Base-by-base conservation (phyloP, 139 green algal genomes). In the Mychonastes homosphaera region DNA sequence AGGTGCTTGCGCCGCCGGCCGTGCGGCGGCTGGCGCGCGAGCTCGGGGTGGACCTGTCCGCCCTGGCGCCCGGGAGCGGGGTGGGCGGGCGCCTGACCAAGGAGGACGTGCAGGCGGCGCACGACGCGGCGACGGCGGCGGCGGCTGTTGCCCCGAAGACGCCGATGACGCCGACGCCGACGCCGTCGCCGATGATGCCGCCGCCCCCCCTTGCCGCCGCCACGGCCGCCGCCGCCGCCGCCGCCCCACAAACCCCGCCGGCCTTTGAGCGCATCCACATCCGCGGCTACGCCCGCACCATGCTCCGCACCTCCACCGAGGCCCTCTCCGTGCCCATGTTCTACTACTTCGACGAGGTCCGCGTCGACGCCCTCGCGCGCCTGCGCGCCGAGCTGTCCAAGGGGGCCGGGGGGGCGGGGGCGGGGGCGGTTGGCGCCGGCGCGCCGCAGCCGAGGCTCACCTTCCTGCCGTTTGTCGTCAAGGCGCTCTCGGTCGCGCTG, bases 371-470 rank as follows among this genome's bases (percentile, higher is more conserved):
- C 2, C 71, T 95, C 40, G 32, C 87, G 62, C 48, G 28, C 2
- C 35, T 87, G 35, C 64, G 83, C 10, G 28, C 53, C 10, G 15
- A 23, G 6, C 63, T 94, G 32, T 21, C 36, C 26, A 46, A 30
- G 5, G 69, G 77, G 48, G 26, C 61, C 0, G 36, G 46, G 3
- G 52, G 66, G n/a, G 43, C 5, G 6, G 26, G 21, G 45, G 33
- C 35, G 45, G 24, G 56, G 34, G 4, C 19, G 28, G 10, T 58
- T 45, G 26, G 70, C 32, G 2, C 39, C 4, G 79, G 70, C 10
- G 41, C 68, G n/a, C n/a, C n/a, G n/a, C n/a, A n/a, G n/a, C n/a
- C n/a, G 13, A 85, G 86, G 72, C 72, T 96, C 13, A 95, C 86
- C 8, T 77, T 80, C 39, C 66, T 96, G 27, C 81, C 87, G 2